Base-by-base conservation (phyloP, 805 yeast genomes). In the Saturnispora dispora region DNA sequence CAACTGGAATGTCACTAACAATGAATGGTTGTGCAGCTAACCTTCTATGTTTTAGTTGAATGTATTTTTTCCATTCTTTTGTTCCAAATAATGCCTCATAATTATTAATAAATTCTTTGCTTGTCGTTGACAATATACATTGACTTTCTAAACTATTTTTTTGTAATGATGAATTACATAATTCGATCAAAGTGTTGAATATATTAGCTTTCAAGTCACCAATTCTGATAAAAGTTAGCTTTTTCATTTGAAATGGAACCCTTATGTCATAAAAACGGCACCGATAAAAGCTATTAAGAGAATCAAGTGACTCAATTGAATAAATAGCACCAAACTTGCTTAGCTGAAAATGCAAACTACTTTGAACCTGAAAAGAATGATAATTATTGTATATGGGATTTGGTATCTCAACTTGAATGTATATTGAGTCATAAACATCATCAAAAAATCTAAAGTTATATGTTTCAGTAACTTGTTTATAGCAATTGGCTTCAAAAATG, bases 241-340 rank as follows among this genome's bases (percentile, higher is more conserved):
- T 61, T 22, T 56, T 59, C 4, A 70, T 64, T 20, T 60, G 57
- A 44, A 69, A 64, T 2, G 73, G 63, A 18, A 68, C 60, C 40
- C 73, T 60, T 22, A 69, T 55, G 51, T 70, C 72, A 50, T 54
- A 68, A 53, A 59, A 70, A 18, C 62, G 63, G 45, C 72, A 67
- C 39, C 58, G 47, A 45, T 62, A 65, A 22, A 52, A 53, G 11
- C 20, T 28, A 20, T 27, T 28, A n/a, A 49, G 51, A 8, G 51
- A 45, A 6, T 53, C 44, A 7, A 50, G 13, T 15, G 50, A 41
- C 0, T 48, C 43, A 17, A 58, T 48, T 32, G 47, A 36, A 23
- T 55, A 55, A 7, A 63, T 52, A 7, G 50, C 36, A 11, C 69
- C 68, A 57, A 57, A 62, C 46, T 52, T 59, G 13, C 56, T 46